Base-by-base conservation (phyloP, 768 basidiomycete species). In the Boletus eberwhitei region DNA sequence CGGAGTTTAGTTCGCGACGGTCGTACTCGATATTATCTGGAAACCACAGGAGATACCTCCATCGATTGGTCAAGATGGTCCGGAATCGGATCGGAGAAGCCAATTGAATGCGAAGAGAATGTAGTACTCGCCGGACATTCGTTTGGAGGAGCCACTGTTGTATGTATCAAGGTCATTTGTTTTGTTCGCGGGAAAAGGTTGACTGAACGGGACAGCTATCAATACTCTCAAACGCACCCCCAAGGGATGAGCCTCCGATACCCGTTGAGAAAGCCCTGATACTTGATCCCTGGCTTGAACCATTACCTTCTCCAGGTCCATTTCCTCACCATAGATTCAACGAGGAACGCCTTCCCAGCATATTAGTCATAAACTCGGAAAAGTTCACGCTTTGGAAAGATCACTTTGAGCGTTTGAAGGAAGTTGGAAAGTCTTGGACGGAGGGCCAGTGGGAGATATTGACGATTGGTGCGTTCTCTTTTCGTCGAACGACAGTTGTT, bases 211-310 rank as follows among this genome's bases (percentile, higher is more conserved):
- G 14, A 43, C 26, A 87, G 85, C 67, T 87, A 39, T 80, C 81
- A 11, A 65, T 87, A 9, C 71, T 87, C 12, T 83, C 85, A 22
- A 76, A 74, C 4, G 61, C 72, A 24, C 76, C 83, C 7, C 75
- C 79, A 17, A 66, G 67, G 26, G 69, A 68, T 3, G 73, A 78
- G 53, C 42, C 64, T 13, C 65, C 62, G 3, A 74, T 92, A 51
- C 85, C 85, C 0, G 71, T 88, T 47, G 69, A 73, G 7, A 79
- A 80, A 44, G 82, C 79, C 9, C 64, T 93, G 21, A 75, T 87
- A 21, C 77, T 90, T 17, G 92, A 94, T 70, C 92, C 92, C 19
- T 93, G 92, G 91, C 71, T 93, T 8, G 89, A 93, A 52, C 88
- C 90, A 17, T 63, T 91, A 22, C 78, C 85, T 8, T 67, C 75